These are phyloP conservation scores for Coemansia guatemalensis DNA, from an alignment of 192 early-diverging fungal species.

Conservation along the genomic window DNA sequence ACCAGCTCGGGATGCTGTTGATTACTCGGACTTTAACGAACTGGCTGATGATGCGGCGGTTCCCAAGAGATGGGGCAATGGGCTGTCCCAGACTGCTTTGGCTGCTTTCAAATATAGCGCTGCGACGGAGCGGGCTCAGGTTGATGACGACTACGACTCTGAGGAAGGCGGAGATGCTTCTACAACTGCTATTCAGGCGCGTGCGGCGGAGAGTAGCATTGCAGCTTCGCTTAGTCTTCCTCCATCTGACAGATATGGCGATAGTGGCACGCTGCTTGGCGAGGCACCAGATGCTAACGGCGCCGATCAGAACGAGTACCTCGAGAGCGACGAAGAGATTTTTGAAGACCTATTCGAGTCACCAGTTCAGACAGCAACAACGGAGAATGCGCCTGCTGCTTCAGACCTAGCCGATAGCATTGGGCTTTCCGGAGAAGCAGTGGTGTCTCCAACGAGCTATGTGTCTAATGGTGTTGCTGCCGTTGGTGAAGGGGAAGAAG, in stretches of 20 bases:
- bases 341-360: slow-evolving; percentile 56
- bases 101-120: slow-evolving; percentile 8
- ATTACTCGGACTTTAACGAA: slow-evolving; percentile 84
- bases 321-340: slow-evolving; percentile 42
- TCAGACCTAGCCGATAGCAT: background rate
- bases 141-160: slow-evolving; percentile 60
- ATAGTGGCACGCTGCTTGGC: background rate
- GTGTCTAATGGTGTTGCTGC: background rate
- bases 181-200: slow-evolving; percentile 2
- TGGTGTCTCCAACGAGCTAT: background rate
- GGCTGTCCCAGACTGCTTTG: background rate
- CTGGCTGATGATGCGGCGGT: slow-evolving; percentile 65
- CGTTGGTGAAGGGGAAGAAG: background rate
- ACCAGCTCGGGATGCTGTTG: slow-evolving; percentile 71
- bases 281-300: background rate
- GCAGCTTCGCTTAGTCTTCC: background rate
- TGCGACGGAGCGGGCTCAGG: slow-evolving; percentile 40
- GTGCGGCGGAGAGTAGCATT: background rate
- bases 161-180: slow-evolving; percentile 39
- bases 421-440: background rate
- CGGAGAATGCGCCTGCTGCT: background rate
- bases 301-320: slow-evolving; percentile 10
- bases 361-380: slow-evolving; percentile 13
- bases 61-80: slow-evolving; percentile 16
- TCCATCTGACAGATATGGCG: background rate